Evolutionary conservation across 306 rosid species (phyloP), one percentile per base, ranked within the genome.

Genomic region (Pachyrhizus erosus): DNA sequence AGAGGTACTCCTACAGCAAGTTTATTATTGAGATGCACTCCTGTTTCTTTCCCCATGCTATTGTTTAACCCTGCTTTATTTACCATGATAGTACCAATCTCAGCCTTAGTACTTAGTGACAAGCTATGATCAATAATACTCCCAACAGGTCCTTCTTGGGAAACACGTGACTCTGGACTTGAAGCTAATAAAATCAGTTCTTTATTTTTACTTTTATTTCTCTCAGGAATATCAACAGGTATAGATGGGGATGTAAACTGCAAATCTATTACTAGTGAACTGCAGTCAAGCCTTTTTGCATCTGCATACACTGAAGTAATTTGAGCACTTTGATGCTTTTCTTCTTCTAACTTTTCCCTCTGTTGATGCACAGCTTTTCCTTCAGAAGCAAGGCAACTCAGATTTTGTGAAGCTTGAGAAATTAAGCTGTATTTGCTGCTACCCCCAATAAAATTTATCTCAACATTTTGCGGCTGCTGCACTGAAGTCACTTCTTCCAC

Each of bases 241-340:
- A 76, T 14, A 31, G 83, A 33, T 12, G 87, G 78, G 54, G 80
- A 18, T 23, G 0, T 62, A 55, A 76, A 39, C 54, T 75, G 87
- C 49, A 89, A 83, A 85, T 87, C 92, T 52, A 89, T 77, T 67
- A 87, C 89, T 34, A 89, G 34, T 77, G 92, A 87, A 72, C 83
- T 81, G 82, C 81, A n/a, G 42, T 64, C 51, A 17, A 11, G 72
- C 29, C 33, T 73, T 42, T 80, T 62, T 27, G 61, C 79, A 76
- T 77, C 85, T 12, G 17, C 17, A 51, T 67, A 31, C 14, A 39
- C 70, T 5, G 85, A 57, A 77, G 70, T 55, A 54, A 10, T 9
- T 76, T 79, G 81, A 79, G 79, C 21, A 66, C 48, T 76, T 3
- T 54, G 76, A 81, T 49, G 48, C 33, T 21, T 42, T 69, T 26